Evolutionary conservation across 805 yeast species (phyloP).

Genomic region (Metschnikowia lachancei): DNA sequence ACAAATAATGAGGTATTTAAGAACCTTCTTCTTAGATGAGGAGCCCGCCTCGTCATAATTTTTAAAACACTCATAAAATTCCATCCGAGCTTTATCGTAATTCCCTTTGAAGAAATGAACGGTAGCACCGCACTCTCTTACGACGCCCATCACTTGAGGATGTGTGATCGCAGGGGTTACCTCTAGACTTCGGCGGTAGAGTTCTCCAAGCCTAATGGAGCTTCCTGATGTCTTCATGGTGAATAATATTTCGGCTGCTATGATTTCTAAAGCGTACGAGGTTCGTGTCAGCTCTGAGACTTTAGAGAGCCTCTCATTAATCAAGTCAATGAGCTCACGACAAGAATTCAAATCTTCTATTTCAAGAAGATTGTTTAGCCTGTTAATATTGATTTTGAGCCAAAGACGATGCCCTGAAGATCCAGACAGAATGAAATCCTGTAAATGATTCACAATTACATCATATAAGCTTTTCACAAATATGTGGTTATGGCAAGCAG

Average conservation of each 20-base stretch:
- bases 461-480: constrained; percentile 35
- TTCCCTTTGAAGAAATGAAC: constrained; percentile 59
- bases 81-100: constrained; percentile 60
- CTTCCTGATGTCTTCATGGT: constrained; percentile 36
- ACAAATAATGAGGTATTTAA: constrained; percentile 60
- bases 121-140: constrained; percentile 73
- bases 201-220: constrained; percentile 40
- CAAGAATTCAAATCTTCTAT: constrained; percentile 34
- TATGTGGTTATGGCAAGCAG: constrained; percentile 24
- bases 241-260: constrained; percentile 62
- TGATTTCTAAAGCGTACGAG: constrained; percentile 56
- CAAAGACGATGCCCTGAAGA: constrained; percentile 35
- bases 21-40: constrained; percentile 48
- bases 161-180: constrained; percentile 69
- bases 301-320: constrained; percentile 37
- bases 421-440: constrained; percentile 19
- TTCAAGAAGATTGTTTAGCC: constrained; percentile 37
- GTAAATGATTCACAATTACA: constrained; percentile 28
- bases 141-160: constrained; percentile 69
- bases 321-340: constrained; percentile 28
- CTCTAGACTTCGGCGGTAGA: constrained; percentile 43
- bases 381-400: constrained; percentile 47
- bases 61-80: constrained; percentile 51
- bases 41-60: constrained; percentile 46
- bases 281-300: constrained; percentile 46